Percentiles rank a stretch among this genome's conserved stretches.
Evolutionary conservation across 108 stramenopile genomes (phyloP).

Genomic region (Parietichytrium sp.): DNA sequence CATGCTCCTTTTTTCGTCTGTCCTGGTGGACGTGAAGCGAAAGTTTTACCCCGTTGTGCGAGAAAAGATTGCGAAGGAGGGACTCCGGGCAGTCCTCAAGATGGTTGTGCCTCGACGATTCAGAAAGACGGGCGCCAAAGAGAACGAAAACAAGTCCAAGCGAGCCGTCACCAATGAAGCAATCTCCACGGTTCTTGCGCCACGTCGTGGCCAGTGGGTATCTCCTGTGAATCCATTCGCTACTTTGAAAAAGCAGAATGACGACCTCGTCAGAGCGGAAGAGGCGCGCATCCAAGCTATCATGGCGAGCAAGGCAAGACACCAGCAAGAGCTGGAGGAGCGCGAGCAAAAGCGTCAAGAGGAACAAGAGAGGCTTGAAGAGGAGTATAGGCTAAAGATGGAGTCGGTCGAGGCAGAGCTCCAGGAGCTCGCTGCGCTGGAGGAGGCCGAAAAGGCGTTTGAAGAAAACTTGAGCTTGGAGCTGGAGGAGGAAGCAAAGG

Average conservation of each 20-base stretch:
- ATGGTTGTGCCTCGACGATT: background rate
- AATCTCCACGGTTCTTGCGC: background rate
- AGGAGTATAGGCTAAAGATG: constrained; percentile 30
- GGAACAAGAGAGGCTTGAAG: constrained; percentile 10
- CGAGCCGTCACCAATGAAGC: background rate
- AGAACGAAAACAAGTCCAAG: background rate
- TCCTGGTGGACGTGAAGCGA: constrained; percentile 33
- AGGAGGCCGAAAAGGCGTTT: background rate
- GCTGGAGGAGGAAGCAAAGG: background rate
- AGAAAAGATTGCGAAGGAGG: background rate
- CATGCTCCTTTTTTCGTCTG: constrained; percentile 11
- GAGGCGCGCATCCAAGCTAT: constrained; percentile 29
- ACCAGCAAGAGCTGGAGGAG: constrained; percentile 20
- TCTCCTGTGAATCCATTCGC: constrained; percentile 22
- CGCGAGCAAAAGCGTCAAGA: constrained; percentile 21
- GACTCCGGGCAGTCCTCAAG: background rate
- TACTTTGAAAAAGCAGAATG: background rate
- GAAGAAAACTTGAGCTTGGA: background rate
- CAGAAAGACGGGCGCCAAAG: background rate
- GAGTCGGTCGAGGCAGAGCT: constrained; percentile 15
- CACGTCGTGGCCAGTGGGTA: constrained; percentile 32
- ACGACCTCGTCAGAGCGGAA: constrained; percentile 10
- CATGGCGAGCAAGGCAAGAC: constrained; percentile 7
- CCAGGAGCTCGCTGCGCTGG: background rate
- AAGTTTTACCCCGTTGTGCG: constrained; percentile 31